phyloP scores from a whole-genome alignment of 768 basidiomycete genomes.

The Tylopilus cervinicoccineus region DNA sequence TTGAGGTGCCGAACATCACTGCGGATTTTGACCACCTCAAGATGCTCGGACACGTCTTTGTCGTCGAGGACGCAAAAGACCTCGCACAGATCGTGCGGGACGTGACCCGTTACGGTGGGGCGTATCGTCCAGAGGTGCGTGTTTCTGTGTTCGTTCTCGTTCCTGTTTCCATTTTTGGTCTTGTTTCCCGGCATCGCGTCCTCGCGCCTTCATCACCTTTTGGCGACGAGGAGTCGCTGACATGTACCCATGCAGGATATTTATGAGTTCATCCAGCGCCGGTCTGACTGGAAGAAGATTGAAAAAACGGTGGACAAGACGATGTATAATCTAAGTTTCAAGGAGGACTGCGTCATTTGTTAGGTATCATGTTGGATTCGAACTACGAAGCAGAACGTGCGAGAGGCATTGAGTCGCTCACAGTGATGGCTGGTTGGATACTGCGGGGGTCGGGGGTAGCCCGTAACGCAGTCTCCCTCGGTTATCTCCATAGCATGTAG shows the following conservation, averaged over 20 bases:
- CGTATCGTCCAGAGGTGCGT: slow-evolving; percentile 86
- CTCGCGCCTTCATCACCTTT: no score
- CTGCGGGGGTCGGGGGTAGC: no score
- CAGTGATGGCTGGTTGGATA: no score
- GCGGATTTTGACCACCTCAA: slow-evolving; percentile 92
- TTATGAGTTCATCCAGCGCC: slow-evolving; percentile 92
- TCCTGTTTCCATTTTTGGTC: not conserved
- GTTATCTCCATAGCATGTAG: no score
- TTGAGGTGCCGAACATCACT: slow-evolving; percentile 70
- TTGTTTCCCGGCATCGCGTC: no score
- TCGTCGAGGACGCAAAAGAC: slow-evolving; percentile 94
- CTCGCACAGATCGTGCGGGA: slow-evolving; percentile 94
- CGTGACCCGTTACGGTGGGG: slow-evolving; percentile 92
- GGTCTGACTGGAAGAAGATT: slow-evolving; percentile 98
- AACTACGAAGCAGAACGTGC: no score
- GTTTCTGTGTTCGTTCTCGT: not conserved
- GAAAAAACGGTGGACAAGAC: slow-evolving; percentile 94
- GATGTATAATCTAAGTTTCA: slow-evolving; percentile 91
- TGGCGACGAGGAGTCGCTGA: no score
- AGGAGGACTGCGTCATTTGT: slow-evolving; percentile 76
- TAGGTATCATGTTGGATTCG: slow-evolving; percentile 10
- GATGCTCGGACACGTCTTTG: slow-evolving; percentile 96
- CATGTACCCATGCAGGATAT: slow-evolving; percentile 54
- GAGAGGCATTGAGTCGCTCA: no score
- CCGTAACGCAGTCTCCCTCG: no score